Evolutionary conservation across 352 stramenopile species (phyloP), one percentile per base, ranked within the genome.

Genomic region (Phytophthora cajani): DNA sequence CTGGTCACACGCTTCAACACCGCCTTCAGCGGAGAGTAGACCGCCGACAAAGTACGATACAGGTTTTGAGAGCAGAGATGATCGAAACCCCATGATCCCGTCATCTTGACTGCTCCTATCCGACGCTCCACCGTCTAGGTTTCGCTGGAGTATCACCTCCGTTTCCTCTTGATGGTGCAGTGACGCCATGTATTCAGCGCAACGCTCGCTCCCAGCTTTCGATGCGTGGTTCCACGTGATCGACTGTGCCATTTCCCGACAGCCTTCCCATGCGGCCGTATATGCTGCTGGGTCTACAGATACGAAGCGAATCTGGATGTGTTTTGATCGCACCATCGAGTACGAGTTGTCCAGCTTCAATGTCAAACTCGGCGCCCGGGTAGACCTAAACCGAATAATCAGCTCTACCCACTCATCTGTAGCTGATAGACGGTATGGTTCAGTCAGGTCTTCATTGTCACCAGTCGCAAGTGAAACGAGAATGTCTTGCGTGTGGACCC

Each of bases 141-240:
- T 70, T 49, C 80, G 75, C n/a, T 91, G 82, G 21, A 79, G 27
- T 11, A 56, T 78, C 40, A 90, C 54, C 40, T 88, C 81, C 10
- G 80, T 65, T 19, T 85, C 60, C 19, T 93, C 77, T 64, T 85
- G 64, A 25, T 75, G 27, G n/a, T 68, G 78, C 16, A 84, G 25
- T 12, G 77, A 80, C 16, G 74, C 64, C 73, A 91, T 84, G 44
- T 81, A 80, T 32, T 70, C 44, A 27, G 63, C 44, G 50, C 82
- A 91, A 6, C 84, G 75, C 16, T 80, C 59, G 32, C 71, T 56
- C 4, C 82, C 86, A 33, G 52, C 51, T 17, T 56, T 72, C 1
- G 82, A 82, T 2, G 78, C 75, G 12, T 78, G 64, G 36, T 95
- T 95, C 87, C 87, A 95, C 27, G 70, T 84, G 32, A 95, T 95